A percentile compares a stretch with the other conserved stretches of the same genome.
These are phyloP conservation scores for Colletotrichum phormii DNA, from an alignment of 2,329 filamentous ascomycete genomes.

Conservation along the genomic window DNA sequence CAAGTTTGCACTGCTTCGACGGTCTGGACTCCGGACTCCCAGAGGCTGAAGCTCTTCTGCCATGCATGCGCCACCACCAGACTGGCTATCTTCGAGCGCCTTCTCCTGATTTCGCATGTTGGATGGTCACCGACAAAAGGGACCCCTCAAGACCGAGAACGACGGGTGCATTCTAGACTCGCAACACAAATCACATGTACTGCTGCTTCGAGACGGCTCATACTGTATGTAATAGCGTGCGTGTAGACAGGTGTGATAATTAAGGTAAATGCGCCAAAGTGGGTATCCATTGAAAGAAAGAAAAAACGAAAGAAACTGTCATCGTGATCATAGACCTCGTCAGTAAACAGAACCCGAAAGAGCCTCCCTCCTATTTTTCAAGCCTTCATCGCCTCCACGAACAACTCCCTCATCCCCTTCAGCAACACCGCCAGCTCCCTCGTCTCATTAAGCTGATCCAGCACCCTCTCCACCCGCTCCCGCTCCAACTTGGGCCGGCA, in stretches of 20 bases:
- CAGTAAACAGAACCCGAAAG: slow-evolving; percentile 4
- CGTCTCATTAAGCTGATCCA: slow-evolving; percentile 85
- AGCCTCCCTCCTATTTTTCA: slow-evolving; percentile 42
- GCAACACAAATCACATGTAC: background rate
- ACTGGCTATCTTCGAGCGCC: background rate
- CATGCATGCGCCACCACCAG: background rate
- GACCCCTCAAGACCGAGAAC: background rate
- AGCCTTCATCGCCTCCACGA: slow-evolving; percentile 73
- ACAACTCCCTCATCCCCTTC: slow-evolving; percentile 86
- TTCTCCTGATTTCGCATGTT: slow-evolving; percentile 5
- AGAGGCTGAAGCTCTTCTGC: background rate
- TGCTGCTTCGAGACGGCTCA: background rate
- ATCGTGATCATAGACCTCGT: slow-evolving; percentile 28
- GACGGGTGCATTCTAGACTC: background rate
- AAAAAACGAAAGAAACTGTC: background rate
- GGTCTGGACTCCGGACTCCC: background rate
- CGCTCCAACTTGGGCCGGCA: slow-evolving; percentile 85
- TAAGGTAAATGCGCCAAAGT: background rate
- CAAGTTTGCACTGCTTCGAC: background rate
- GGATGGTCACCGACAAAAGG: background rate
- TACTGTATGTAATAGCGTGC: background rate
- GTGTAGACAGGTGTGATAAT: background rate
- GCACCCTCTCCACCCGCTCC: slow-evolving; percentile 80
- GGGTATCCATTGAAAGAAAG: slow-evolving; percentile 31
- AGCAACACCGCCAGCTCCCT: slow-evolving; percentile 78